Evolutionary conservation across 177 flowering plant species (phyloP), one percentile per base, ranked within the genome.

Genomic region (Telopea speciosissima): DNA sequence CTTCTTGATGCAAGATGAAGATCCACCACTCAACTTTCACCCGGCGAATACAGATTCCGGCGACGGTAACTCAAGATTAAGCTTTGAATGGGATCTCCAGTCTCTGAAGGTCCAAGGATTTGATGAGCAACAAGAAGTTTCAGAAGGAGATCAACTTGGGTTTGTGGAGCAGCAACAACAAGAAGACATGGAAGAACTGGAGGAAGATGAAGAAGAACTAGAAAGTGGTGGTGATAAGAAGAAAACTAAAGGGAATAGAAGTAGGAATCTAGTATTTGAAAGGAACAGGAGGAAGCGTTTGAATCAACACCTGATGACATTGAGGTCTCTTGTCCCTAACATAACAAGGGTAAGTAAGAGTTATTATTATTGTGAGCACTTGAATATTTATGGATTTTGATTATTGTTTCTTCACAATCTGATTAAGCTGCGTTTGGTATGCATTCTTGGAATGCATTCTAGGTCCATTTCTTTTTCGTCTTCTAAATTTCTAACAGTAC

Each of bases 291-390:
- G 58, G 59, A 67, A 67, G 31, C 17, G 69, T 17, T 45, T 67
- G 69, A 44, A 67, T 44, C 31, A 67, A 13, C 68, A 44, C n/a
- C 52, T 67, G 1, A 44, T 22, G 59, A 23, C 69, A 14, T 67
- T 67, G 59, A 44, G 69, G 21, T 45, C 56, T 8, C 13, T 67
- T 17, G 52, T 67, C 21, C 69, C 69, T 24, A 40, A 40, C 33
- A 67, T n/a, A 24, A 67, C 69, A 17, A 67, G 24, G 69, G 69
- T 67, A 67, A 5, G 3, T 22, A 17, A 67, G 24, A 59, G 69
- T 67, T 44, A 5, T 0, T 22, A 28, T 6, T 40, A 1, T 13
- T 10, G 31, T 28, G 31, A 28, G 31, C 31, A 28, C 31, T 28
- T 28, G 31, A 28, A 28, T 28, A 28, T 28, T 4, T n/a, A n/a